These are phyloP conservation scores for Kalmanozyma brasiliensis DNA, from an alignment of 1,284 basidiomycete species.

Conservation along the genomic window DNA sequence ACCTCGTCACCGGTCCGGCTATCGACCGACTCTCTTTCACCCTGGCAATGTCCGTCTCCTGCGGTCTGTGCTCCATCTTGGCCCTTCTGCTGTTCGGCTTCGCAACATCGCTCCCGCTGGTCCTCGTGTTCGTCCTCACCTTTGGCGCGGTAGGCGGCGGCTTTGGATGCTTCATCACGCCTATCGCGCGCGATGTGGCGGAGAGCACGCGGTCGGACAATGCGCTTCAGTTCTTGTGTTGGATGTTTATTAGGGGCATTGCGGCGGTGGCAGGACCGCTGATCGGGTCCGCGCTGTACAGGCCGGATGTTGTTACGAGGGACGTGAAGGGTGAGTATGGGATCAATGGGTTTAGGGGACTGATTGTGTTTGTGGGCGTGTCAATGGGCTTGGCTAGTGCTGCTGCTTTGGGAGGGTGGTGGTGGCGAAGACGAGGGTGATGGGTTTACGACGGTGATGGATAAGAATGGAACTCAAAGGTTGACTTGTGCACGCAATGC, in stretches of 20 bases:
- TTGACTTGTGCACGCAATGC: too few relatives aligned
- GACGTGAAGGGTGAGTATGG: conserved; percentile 24
- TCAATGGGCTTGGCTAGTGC: conserved; percentile 10
- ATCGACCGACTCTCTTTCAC: conserved; percentile 41
- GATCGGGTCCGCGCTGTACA: conserved; percentile 45
- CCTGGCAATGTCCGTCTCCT: conserved; percentile 40
- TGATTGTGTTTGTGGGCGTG: conserved; percentile 45
- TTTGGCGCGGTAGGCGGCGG: conserved; percentile 46
- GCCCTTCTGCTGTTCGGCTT: conserved; percentile 50
- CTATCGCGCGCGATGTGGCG: conserved; percentile 27
- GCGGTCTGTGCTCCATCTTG: conserved; percentile 22
- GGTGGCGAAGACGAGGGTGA: neutral
- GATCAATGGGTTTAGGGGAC: conserved; percentile 33
- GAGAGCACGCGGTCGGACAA: conserved; percentile 18
- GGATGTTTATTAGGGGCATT: conserved; percentile 47
- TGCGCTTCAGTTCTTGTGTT: conserved; percentile 25
- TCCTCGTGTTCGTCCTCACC: conserved; percentile 50
- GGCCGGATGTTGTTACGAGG: conserved; percentile 6
- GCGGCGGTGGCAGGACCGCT: conserved; percentile 49
- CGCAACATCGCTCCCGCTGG: conserved; percentile 35
- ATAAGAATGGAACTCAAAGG: too few relatives aligned
- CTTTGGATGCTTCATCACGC: conserved; percentile 40
- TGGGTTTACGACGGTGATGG: too few relatives aligned
- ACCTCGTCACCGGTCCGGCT: conserved; percentile 37
- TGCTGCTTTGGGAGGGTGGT: conserved; percentile 8